phyloP scores from a whole-genome alignment of 805 yeast genomes.

The Kodamaea fukazawae region DNA sequence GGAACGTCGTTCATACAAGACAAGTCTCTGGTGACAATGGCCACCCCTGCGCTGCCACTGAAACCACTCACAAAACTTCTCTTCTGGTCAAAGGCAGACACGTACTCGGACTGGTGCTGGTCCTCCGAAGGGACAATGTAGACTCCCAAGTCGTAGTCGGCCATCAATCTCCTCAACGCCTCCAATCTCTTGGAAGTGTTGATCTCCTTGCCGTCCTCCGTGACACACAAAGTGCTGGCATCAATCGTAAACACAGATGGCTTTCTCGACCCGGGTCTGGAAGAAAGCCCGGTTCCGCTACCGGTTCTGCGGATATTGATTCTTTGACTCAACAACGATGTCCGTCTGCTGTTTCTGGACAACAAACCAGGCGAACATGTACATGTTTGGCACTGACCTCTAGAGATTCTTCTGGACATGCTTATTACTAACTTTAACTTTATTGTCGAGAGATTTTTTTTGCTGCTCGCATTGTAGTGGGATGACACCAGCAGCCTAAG shows the following conservation, averaged over 20 bases:
- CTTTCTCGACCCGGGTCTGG: slow-evolving; percentile 33
- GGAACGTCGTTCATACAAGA: slow-evolving; percentile 49
- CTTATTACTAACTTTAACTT: neutral
- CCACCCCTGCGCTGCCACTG: slow-evolving; percentile 61
- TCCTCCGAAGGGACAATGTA: slow-evolving; percentile 62
- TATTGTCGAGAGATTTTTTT: slow-evolving; percentile 3
- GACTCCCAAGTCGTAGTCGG: slow-evolving; percentile 44
- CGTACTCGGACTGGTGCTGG: slow-evolving; percentile 64
- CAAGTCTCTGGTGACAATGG: slow-evolving; percentile 54
- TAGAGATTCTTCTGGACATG: slow-evolving; percentile 14
- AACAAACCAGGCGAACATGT: slow-evolving; percentile 82
- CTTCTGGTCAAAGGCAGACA: slow-evolving; percentile 51
- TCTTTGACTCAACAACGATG: slow-evolving; percentile 46
- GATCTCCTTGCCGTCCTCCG: slow-evolving; percentile 40
- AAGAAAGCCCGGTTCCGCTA: slow-evolving; percentile 19
- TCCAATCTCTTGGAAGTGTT: slow-evolving; percentile 45
- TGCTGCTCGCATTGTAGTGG: neutral
- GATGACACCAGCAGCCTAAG: too few relatives aligned
- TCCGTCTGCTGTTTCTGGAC: slow-evolving; percentile 62
- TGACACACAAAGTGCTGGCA: slow-evolving; percentile 38
- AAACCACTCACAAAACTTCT: slow-evolving; percentile 58
- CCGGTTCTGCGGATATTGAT: slow-evolving; percentile 26
- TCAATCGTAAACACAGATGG: slow-evolving; percentile 43
- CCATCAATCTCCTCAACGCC: slow-evolving; percentile 38
- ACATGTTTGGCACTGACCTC: slow-evolving; percentile 65